These are phyloP conservation scores for Talaromyces amestolkiae DNA, from an alignment of 2,329 filamentous ascomycete genomes.

Conservation along the genomic window DNA sequence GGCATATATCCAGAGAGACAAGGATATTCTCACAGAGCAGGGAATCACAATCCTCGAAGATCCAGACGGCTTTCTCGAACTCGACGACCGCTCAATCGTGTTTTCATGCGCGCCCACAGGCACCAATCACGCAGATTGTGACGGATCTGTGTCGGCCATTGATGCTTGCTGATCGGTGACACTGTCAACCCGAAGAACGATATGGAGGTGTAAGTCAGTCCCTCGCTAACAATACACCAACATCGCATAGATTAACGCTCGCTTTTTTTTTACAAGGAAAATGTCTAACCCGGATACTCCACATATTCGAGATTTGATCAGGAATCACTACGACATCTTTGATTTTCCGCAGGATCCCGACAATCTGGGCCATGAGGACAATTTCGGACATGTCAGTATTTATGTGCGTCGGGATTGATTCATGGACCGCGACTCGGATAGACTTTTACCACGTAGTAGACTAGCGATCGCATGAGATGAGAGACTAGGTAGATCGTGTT, in stretches of 20 bases:
- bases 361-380: neutral
- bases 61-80: neutral
- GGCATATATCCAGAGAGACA: neutral
- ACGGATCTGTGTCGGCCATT: neutral
- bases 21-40: neutral
- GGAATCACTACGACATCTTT: neutral
- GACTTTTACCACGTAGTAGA: too few species aligned
- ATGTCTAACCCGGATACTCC: neutral
- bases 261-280: neutral
- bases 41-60: neutral
- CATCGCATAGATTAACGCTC: neutral
- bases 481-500: too few species aligned
- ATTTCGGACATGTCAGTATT: neutral
- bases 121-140: conserved; percentile 7
- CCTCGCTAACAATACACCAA: neutral
- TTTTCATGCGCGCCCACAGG: neutral
- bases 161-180: neutral
- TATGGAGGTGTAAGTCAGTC: neutral
- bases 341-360: neutral
- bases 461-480: too few species aligned
- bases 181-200: neutral
- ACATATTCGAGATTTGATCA: neutral
- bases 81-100: neutral
- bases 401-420: neutral
- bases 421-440: too few species aligned